phyloP scores from a whole-genome alignment of 2,329 filamentous ascomycete genomes.

The Hypocrella siamensis region DNA sequence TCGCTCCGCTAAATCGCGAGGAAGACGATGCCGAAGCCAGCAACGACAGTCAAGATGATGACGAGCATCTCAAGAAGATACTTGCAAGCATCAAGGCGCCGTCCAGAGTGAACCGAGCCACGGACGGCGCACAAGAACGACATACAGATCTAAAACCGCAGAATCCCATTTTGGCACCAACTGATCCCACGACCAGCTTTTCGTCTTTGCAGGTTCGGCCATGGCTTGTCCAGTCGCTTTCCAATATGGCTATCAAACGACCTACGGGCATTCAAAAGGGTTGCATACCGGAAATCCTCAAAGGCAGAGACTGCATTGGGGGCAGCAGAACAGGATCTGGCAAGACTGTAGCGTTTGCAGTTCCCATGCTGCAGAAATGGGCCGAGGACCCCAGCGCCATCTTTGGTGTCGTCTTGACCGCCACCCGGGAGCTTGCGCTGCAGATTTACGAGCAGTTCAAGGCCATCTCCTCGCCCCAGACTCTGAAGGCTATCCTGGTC shows the following conservation, averaged over 20 bases:
- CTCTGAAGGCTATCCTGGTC: conserved; percentile 74
- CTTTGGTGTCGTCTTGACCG: conserved; percentile 78
- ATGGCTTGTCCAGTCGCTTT: conserved; percentile 76
- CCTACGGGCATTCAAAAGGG: conserved; percentile 88
- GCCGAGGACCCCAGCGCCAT: conserved; percentile 83
- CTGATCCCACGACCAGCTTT: conserved; percentile 49
- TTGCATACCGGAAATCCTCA: conserved; percentile 84
- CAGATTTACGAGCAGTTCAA: conserved; percentile 96
- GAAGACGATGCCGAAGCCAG: too few species aligned
- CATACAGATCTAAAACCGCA: conserved; percentile 8
- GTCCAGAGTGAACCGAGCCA: conserved; percentile 33
- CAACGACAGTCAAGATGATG: too few species aligned
- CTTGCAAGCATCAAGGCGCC: conserved; percentile 32
- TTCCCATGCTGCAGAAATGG: conserved; percentile 89
- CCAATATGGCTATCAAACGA: conserved; percentile 62
- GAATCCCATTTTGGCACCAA: conserved; percentile 30
- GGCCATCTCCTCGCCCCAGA: conserved; percentile 77
- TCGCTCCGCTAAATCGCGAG: too few species aligned
- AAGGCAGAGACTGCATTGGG: conserved; percentile 86
- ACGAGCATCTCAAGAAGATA: conserved; percentile 15
- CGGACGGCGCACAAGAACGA: conserved; percentile 7
- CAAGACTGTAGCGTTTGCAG: conserved; percentile 92
- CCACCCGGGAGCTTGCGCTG: conserved; percentile 78
- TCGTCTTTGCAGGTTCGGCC: conserved; percentile 57
- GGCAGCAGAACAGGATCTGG: conserved; percentile 90